Percentiles rank a stretch among this genome's conserved stretches.
Conservation (phyloP, 805 yeast species). For the Metschnikowia amazonensis region DNA sequence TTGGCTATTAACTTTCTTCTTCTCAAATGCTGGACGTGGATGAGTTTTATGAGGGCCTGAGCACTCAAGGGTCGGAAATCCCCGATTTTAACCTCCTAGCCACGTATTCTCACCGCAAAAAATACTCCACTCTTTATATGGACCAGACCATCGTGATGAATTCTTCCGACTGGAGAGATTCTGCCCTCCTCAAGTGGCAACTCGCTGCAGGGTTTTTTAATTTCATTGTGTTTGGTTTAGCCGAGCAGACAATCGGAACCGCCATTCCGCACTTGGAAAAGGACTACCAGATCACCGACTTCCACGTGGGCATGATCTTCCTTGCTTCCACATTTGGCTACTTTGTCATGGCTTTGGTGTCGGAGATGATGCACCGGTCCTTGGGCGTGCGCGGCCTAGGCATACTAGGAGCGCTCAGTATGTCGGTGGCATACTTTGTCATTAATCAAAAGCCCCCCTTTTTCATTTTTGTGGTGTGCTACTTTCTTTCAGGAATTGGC, state of each 20-base stretch:
- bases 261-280: constrained; percentile 49
- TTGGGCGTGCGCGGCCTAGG: constrained; percentile 50
- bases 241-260: constrained; percentile 61
- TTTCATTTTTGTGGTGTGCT: constrained; percentile 34
- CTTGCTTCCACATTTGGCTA: constrained; percentile 55
- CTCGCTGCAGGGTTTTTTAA: constrained; percentile 35
- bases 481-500: constrained; percentile 49
- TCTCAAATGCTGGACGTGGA: neutral
- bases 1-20: too few species aligned
- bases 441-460: constrained; percentile 43
- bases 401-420: constrained; percentile 29
- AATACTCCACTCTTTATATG: constrained; percentile 22
- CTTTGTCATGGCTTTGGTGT: constrained; percentile 47
- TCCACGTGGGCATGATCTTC: constrained; percentile 47
- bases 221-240: constrained; percentile 49
- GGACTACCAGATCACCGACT: constrained; percentile 47
- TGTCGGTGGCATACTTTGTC: constrained; percentile 37
- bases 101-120: constrained; percentile 9
- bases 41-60: neutral
- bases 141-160: constrained; percentile 31
- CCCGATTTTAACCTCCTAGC: constrained; percentile 11
- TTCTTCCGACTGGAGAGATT: constrained; percentile 37
- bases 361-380: constrained; percentile 37
- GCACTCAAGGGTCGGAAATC: neutral
- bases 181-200: constrained; percentile 41